phyloP scores from a whole-genome alignment of 1,284 basidiomycete genomes.

The Papiliotrema nemorosa region DNA sequence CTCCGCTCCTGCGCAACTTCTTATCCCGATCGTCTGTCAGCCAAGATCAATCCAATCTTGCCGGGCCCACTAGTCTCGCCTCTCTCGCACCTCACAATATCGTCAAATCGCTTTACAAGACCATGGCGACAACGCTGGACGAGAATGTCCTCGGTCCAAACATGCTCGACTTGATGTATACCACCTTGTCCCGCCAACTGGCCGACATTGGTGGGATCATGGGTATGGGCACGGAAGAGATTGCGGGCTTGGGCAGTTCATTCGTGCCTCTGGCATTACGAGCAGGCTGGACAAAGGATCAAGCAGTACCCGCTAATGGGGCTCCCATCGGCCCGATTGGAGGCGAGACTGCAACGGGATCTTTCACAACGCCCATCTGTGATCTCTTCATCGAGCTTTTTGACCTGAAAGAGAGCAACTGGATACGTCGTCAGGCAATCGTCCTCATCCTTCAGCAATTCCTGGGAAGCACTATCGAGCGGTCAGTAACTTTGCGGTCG shows the following conservation, averaged over 20 bases:
- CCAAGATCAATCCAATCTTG: neutral
- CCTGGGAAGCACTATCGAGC: conserved; percentile 89
- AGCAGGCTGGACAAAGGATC: neutral
- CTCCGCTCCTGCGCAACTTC: conserved; percentile 76
- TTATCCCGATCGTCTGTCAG: conserved; percentile 60
- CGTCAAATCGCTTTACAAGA: conserved; percentile 78
- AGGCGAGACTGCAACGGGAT: conserved; percentile 77
- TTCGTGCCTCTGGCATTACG: conserved; percentile 56
- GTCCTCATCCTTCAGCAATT: conserved; percentile 94
- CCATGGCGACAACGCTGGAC: conserved; percentile 85
- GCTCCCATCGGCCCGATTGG: conserved; percentile 63
- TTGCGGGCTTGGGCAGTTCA: conserved; percentile 18
- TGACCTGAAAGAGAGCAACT: conserved; percentile 91
- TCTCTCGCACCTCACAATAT: conserved; percentile 57
- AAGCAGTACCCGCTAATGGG: neutral
- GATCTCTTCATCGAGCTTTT: conserved; percentile 89
- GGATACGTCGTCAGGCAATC: conserved; percentile 92
- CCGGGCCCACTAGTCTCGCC: neutral
- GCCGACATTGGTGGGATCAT: conserved; percentile 75
- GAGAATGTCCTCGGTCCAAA: conserved; percentile 89
- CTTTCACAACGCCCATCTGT: conserved; percentile 89
- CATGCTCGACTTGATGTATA: conserved; percentile 80
- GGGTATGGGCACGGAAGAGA: conserved; percentile 66
- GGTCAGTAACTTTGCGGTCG: conserved; percentile 54
- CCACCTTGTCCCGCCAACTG: conserved; percentile 70